A percentile compares a stretch with the other conserved stretches of the same genome.
Conservation (phyloP, 2,329 filamentous ascomycete genomes). For the Phialophora expanda region DNA sequence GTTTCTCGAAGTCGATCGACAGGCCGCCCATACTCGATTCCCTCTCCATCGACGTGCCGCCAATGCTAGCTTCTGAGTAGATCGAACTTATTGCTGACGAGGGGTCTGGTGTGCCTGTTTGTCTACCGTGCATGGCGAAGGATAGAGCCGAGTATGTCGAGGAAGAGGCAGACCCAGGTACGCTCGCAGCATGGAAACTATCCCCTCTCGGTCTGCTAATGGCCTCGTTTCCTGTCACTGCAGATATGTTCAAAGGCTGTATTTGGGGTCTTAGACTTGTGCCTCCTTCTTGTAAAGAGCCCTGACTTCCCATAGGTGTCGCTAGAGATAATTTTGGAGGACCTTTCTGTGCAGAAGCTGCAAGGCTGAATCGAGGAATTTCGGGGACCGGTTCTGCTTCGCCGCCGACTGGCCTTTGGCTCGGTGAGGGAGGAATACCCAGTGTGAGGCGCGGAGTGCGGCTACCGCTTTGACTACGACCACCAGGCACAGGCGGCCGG, state of each 20-base stretch:
- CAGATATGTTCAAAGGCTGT: conserved; percentile 54
- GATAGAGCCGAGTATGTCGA: conserved; percentile 84
- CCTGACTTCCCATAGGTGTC: conserved; percentile 83
- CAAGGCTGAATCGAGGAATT: conserved; percentile 47
- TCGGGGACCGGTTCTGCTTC: conserved; percentile 50
- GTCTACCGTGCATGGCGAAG: conserved; percentile 73
- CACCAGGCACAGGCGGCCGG: conserved; percentile 78
- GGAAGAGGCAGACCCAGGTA: conserved; percentile 82
- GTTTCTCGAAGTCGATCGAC: conserved; percentile 76
- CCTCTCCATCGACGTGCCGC: conserved; percentile 76
- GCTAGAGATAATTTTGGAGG: conserved; percentile 82
- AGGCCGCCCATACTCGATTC: conserved; percentile 80
- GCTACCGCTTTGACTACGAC: conserved; percentile 64
- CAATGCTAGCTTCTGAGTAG: conserved; percentile 80
- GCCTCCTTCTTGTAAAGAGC: conserved; percentile 72
- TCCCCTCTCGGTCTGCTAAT: conserved; percentile 79
- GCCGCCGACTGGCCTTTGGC: conserved; percentile 73
- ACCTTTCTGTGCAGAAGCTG: conserved; percentile 27
- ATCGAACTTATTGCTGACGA: conserved; percentile 85
- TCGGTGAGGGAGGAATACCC: conserved; percentile 87
- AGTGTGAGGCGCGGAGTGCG: conserved; percentile 80
- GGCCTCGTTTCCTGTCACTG: conserved; percentile 70
- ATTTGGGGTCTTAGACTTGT: conserved; percentile 58
- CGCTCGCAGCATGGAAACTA: conserved; percentile 80
- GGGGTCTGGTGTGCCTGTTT: conserved; percentile 75